Evolutionary conservation across 208 protist genomes (phyloP).

Genomic region (Crithidia sp.): DNA sequence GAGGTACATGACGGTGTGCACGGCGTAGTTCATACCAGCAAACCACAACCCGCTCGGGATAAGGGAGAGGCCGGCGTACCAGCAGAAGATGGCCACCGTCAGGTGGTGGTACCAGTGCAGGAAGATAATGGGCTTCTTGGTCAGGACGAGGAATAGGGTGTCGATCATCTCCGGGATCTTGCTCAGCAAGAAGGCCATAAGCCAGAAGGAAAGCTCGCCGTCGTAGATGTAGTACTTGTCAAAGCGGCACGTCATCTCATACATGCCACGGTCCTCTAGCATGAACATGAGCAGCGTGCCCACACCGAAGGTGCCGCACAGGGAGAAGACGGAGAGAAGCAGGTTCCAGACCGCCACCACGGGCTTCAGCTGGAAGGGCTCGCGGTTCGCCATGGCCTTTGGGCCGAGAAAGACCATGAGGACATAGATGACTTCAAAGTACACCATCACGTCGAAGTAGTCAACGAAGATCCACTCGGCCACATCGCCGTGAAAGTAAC

Average conservation of each 20-base stretch:
- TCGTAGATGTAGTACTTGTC: constrained; percentile 52
- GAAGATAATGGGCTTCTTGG: constrained; percentile 90
- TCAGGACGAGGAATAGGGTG: constrained; percentile 85
- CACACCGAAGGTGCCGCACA: constrained; percentile 37
- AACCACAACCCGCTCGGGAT: constrained; percentile 83
- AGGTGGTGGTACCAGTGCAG: constrained; percentile 95
- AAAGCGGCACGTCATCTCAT: constrained; percentile 52
- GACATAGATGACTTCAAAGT: constrained; percentile 56
- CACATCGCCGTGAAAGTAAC: constrained; percentile 41
- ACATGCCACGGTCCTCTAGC: constrained; percentile 49
- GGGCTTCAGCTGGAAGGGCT: constrained; percentile 54
- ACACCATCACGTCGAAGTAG: constrained; percentile 59
- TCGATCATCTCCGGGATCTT: constrained; percentile 92
- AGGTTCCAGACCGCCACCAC: constrained; percentile 84
- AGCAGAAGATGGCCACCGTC: constrained; percentile 92
- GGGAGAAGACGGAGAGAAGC: constrained; percentile 75
- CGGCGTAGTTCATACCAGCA: constrained; percentile 92
- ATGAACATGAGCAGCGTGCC: constrained; percentile 38
- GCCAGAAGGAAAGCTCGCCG: constrained; percentile 43
- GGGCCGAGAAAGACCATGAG: constrained; percentile 63
- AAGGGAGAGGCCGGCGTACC: constrained; percentile 59
- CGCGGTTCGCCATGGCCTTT: constrained; percentile 66
- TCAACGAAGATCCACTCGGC: constrained; percentile 46
- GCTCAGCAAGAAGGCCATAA: constrained; percentile 76
- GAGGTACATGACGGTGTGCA: constrained; percentile 96